Evolutionary conservation across 768 basidiomycete genomes (phyloP), one percentile per base, ranked within the genome.

Genomic region (Mycena latifolia): DNA sequence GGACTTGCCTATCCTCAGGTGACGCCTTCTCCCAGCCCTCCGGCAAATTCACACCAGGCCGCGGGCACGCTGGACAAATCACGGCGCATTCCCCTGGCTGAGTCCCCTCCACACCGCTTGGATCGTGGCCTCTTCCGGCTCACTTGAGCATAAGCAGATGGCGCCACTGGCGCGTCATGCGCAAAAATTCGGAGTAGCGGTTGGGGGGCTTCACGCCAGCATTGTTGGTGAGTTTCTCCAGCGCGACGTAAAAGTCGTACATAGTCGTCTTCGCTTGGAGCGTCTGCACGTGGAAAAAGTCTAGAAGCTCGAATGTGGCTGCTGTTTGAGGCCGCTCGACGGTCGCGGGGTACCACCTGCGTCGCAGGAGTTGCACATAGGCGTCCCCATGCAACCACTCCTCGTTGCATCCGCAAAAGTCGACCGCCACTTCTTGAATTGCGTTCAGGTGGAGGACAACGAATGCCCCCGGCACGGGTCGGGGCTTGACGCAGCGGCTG

Each of bases 51-150:
- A 48, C 14, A 3, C 47, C 47, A 10, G 47, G 47, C 14, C 25
- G 47, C 9, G 47, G 47, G 15, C 47, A 48, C 24, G 24, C 22
- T 14, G 47, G 47, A 55, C 79, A 81, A 14, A 68, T 54, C 1
- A 78, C 64, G 0, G 76, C 76, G 10, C 73, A 70, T 52, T 76
- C 72, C 1, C 80, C 77, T 24, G 61, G 53, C 35, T 55, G 46
- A 3, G 77, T 79, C 15, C 50, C 65, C 0, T 27, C 20, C 12
- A 66, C 61, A 12, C 74, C 70, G 24, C 54, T 64, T 57, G 70
- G 66, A 65, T 75, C 68, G 65, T 77, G 72, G 52, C 75, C 72
- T 39, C 74, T 50, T 28, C 76, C 68, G 50, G 72, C 56, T 15
- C 75, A 60, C 68, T 77, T 70, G 55, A 79, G 64, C 67, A 72